Evolutionary conservation across 2,329 filamentous ascomycete species (phyloP).

Genomic region (Botrytis medusae): DNA sequence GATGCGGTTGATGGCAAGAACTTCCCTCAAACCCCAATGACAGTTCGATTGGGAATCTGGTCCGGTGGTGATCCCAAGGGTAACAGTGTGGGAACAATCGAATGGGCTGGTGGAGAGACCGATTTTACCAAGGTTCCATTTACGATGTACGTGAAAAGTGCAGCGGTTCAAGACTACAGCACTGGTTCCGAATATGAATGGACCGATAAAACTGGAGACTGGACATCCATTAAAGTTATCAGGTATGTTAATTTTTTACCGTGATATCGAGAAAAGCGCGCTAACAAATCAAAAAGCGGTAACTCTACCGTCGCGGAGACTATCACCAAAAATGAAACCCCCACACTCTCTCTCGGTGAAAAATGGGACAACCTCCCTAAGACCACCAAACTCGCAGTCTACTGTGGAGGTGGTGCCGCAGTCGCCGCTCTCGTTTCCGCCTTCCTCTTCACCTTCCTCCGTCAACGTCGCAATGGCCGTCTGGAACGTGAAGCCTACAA

Average conservation of each 20-base stretch:
- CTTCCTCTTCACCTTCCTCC: conserved; percentile 54
- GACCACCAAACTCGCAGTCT: conserved; percentile 54
- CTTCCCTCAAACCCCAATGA: conserved; percentile 78
- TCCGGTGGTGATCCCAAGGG: conserved; percentile 56
- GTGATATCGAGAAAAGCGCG: neutral
- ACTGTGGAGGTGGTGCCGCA: conserved; percentile 49
- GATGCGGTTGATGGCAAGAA: conserved; percentile 61
- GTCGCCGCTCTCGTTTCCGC: conserved; percentile 46
- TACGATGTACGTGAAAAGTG: conserved; percentile 70
- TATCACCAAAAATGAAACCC: conserved; percentile 41
- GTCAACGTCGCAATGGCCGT: conserved; percentile 53
- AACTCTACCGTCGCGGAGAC: conserved; percentile 56
- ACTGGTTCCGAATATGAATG: conserved; percentile 64
- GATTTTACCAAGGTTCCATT: conserved; percentile 67
- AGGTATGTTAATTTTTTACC: conserved; percentile 46
- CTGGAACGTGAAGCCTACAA: conserved; percentile 48
- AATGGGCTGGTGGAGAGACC: conserved; percentile 70
- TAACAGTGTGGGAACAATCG: conserved; percentile 56
- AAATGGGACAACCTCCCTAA: conserved; percentile 55
- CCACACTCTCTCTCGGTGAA: conserved; percentile 46
- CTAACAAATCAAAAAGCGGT: conserved; percentile 45
- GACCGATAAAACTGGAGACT: conserved; percentile 59
- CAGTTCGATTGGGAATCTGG: conserved; percentile 66
- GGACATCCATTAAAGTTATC: conserved; percentile 61
- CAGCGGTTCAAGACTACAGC: conserved; percentile 58